These are phyloP conservation scores for Tieghemostelium lacteum DNA, from an alignment of 78 protist genomes.

Conservation along the genomic window DNA sequence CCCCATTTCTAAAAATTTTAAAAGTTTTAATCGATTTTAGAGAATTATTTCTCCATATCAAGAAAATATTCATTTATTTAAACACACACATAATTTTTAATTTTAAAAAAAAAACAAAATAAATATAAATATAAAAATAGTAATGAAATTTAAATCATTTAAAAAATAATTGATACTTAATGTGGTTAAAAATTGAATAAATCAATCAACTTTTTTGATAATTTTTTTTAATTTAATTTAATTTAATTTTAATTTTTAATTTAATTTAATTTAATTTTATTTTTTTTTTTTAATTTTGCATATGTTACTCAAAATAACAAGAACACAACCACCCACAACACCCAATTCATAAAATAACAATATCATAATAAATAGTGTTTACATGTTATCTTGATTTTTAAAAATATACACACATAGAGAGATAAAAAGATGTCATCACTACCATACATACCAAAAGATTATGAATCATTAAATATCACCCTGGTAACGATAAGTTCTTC, in stretches of 20 bases:
- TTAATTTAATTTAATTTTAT: neutral
- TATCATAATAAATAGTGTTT: neutral
- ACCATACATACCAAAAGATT: constrained; percentile 29
- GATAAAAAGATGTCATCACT: constrained; percentile 28
- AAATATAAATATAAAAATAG: constrained; percentile 1
- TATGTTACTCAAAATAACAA: neutral
- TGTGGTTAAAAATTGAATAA: neutral
- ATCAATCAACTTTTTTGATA: neutral
- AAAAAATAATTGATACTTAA: neutral
- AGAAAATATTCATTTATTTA: neutral
- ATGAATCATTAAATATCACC: neutral
- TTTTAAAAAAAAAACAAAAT: neutral
- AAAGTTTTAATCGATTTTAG: no score
- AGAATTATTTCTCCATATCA: no score
- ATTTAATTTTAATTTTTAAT: neutral
- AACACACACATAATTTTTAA: neutral
- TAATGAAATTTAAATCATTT: neutral
- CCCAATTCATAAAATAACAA: neutral
- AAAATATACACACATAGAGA: neutral
- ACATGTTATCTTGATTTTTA: neutral
- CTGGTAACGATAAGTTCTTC: constrained; percentile 29
- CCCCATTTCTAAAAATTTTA: no score
- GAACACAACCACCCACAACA: neutral
- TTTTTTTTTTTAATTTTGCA: neutral
- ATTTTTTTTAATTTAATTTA: neutral